A percentile compares a stretch with the other conserved stretches of the same genome.
Evolutionary conservation across 345 rosid genomes (phyloP).

Genomic region (Punica granatum): DNA sequence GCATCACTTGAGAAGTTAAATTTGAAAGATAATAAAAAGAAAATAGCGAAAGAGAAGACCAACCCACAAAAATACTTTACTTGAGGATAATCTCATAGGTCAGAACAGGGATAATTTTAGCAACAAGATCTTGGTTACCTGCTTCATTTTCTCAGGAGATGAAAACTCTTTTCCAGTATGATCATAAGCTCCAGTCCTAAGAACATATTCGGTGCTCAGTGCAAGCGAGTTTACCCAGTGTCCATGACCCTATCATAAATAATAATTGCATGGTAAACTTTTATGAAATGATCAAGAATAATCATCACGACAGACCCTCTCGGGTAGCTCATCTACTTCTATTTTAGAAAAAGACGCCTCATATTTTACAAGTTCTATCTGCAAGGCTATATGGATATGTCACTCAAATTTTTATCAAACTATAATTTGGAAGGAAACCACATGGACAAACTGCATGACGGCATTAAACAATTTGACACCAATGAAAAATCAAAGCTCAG

Average conservation of each 20-base stretch:
- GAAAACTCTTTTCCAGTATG: conserved; percentile 74
- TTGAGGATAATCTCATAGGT: not conserved
- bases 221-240: conserved; percentile 99
- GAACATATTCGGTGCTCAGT: conserved; percentile 87
- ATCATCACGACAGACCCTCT: not conserved
- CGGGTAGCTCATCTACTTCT: not conserved
- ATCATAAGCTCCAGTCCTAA: conserved; percentile 93
- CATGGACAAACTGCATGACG: not conserved
- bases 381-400: too few species aligned
- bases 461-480: not conserved
- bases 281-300: conserved; percentile 6
- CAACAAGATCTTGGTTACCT: conserved; percentile 30
- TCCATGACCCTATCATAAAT: conserved; percentile 71
- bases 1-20: not conserved
- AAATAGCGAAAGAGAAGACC: not conserved
- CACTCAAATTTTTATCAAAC: not conserved
- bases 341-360: not conserved
- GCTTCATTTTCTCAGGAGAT: conserved; percentile 73
- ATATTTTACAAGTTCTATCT: too few species aligned
- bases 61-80: not conserved
- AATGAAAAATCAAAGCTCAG: not conserved
- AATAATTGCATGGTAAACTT: not conserved
- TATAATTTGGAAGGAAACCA: not conserved
- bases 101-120: too few species aligned
- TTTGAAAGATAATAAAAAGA: not conserved